Conservation (phyloP, 192 early-diverging fungal genomes). For the Umbelopsis ramanniana region DNA sequence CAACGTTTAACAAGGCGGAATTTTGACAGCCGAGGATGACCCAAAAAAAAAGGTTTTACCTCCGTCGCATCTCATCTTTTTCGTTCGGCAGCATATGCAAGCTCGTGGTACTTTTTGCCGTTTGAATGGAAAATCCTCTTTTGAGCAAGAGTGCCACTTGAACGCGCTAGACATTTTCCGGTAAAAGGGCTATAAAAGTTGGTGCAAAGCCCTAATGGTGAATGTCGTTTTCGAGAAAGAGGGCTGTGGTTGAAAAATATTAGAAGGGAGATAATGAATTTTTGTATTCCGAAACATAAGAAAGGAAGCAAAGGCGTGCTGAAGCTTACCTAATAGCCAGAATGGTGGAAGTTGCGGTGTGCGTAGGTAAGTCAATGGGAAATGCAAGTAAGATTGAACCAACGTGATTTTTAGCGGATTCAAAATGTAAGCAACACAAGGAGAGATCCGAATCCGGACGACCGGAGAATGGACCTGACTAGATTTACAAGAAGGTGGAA, state of each 20-base stretch:
- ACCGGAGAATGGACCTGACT: constrained; percentile 20
- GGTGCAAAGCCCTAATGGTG: neutral
- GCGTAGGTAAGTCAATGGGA: neutral
- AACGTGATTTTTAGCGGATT: neutral
- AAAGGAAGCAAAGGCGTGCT: neutral
- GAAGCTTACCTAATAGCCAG: neutral
- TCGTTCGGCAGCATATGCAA: constrained; percentile 22
- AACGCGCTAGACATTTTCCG: constrained; percentile 23
- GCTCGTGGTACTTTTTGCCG: constrained; percentile 23
- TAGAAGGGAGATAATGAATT: neutral
- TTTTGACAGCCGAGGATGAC: constrained; percentile 11
- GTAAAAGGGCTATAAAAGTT: neutral
- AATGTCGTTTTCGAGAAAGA: neutral
- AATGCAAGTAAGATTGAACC: constrained; percentile 5
- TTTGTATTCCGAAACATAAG: neutral
- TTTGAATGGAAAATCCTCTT: constrained; percentile 21
- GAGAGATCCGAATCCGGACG: constrained; percentile 18
- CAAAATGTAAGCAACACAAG: constrained; percentile 5
- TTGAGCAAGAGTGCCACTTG: constrained; percentile 23
- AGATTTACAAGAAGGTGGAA: neutral
- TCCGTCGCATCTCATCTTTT: constrained; percentile 30
- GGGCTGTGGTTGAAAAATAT: constrained; percentile 5
- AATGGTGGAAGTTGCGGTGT: neutral
- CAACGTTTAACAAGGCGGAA: neutral
- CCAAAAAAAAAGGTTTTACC: neutral